Evolutionary conservation across 805 yeast genomes (phyloP).

Genomic region (Nematodospora valgi): DNA sequence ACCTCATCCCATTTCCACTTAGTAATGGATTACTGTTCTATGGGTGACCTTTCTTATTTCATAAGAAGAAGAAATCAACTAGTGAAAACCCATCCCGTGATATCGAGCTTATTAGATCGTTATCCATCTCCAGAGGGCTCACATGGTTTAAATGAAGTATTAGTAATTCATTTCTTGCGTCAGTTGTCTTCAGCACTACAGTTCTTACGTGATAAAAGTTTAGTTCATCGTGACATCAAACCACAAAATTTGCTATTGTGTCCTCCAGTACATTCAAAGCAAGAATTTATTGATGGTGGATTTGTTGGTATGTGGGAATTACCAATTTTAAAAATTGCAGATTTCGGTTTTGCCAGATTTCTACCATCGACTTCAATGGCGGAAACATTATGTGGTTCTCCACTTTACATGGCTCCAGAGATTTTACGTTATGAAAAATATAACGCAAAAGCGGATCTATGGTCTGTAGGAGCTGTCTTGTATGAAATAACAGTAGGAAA

Average conservation of each 20-base stretch:
- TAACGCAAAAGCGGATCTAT: slow-evolving; percentile 94
- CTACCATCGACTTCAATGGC: slow-evolving; percentile 92
- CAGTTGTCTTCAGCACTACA: slow-evolving; percentile 82
- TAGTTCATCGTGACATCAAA: slow-evolving; percentile 93
- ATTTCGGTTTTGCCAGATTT: slow-evolving; percentile 95
- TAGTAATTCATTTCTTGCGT: slow-evolving; percentile 80
- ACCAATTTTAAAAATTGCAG: slow-evolving; percentile 91
- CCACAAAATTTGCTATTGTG: slow-evolving; percentile 85
- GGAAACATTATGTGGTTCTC: slow-evolving; percentile 96
- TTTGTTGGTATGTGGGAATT: slow-evolving; percentile 82
- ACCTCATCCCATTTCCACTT: slow-evolving; percentile 78
- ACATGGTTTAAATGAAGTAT: slow-evolving; percentile 73
- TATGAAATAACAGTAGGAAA: slow-evolving; percentile 96
- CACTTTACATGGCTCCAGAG: slow-evolving; percentile 98
- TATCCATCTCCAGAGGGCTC: slow-evolving; percentile 80
- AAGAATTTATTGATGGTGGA: slow-evolving; percentile 52
- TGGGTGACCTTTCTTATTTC: slow-evolving; percentile 89
- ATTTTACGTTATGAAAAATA: slow-evolving; percentile 90
- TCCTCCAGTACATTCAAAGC: slow-evolving; percentile 71
- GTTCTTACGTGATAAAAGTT: slow-evolving; percentile 76
- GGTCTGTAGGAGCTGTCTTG: slow-evolving; percentile 97
- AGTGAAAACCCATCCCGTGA: slow-evolving; percentile 70
- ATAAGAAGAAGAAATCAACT: slow-evolving; percentile 75
- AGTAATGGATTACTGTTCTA: slow-evolving; percentile 93
- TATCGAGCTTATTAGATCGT: slow-evolving; percentile 68